Conservation (phyloP, 371 early-diverging fungal genomes). For the Dinochytrium kinnereticum region DNA sequence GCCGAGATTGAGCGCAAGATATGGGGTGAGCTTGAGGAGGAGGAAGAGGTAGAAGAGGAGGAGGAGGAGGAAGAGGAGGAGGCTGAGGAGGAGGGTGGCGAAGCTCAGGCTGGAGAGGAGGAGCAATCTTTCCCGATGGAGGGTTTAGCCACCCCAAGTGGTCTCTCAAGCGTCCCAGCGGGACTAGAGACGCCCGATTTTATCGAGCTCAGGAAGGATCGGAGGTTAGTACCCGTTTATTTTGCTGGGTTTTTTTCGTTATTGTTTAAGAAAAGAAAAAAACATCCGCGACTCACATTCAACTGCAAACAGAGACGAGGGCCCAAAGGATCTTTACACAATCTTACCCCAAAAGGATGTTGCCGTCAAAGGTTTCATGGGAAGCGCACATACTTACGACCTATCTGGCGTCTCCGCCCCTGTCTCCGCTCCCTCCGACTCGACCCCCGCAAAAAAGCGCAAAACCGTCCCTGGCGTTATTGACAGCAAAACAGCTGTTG, state of each 20-base stretch:
- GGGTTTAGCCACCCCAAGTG: slow-evolving; percentile 89
- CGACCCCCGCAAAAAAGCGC: slow-evolving; percentile 32
- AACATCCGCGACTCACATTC: too few relatives aligned
- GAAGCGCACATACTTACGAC: slow-evolving; percentile 91
- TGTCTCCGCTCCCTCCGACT: slow-evolving; percentile 9
- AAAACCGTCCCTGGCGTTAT: slow-evolving; percentile 35
- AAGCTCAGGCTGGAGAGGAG: neutral
- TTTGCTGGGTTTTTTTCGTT: neutral
- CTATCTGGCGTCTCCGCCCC: slow-evolving; percentile 50
- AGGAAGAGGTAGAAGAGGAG: neutral
- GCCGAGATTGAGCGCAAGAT: neutral
- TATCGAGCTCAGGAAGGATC: slow-evolving; percentile 88
- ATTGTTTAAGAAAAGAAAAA: slow-evolving; percentile 11
- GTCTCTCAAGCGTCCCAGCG: slow-evolving; percentile 75
- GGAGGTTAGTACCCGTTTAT: slow-evolving; percentile 39
- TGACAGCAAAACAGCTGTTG: slow-evolving; percentile 28
- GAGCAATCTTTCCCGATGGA: slow-evolving; percentile 19
- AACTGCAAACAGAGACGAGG: slow-evolving; percentile 64
- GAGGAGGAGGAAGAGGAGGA: slow-evolving; percentile 27
- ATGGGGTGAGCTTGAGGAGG: slow-evolving; percentile 18
- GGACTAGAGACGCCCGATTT: slow-evolving; percentile 93
- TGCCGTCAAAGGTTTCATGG: slow-evolving; percentile 89
- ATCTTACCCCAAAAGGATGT: slow-evolving; percentile 84
- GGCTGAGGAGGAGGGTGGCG: slow-evolving; percentile 14
- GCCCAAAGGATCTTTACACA: slow-evolving; percentile 81